Evolutionary conservation across 768 basidiomycete genomes (phyloP), one percentile per base, ranked within the genome.

Genomic region (Gymnopilus junonius): DNA sequence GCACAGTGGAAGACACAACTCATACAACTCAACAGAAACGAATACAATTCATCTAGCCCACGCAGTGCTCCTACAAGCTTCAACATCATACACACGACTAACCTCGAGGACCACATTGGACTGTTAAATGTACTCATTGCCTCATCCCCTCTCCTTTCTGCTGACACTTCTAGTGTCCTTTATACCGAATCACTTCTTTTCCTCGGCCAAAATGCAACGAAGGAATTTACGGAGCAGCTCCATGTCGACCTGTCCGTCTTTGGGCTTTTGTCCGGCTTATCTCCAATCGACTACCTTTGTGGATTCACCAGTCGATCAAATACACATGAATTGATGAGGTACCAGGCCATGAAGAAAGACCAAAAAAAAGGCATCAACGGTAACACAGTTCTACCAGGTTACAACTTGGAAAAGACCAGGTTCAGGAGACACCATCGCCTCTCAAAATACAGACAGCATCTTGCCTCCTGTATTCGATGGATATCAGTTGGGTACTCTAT

Each of bases 21-120:
- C 17, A 60, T 79, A 31, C 59, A 68, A 10, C 69, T 80, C n/a
- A 70, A 71, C 51, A 61, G 53, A 14, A 69, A 60, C 10, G 73
- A 74, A 25, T 75, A 77, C 59, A 56, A 50, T 6, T 17, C 42
- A 20, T 53, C 51, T 2, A 17, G 11, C 11, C n/a, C 56, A 21
- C 40, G 51, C 11, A 25, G 59, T 2, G 75, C 75, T 4, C 78
- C 79, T 7, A 59, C 69, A 17, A 40, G 39, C 25, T 82, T 80
- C 71, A 70, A 79, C 58, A 71, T 79, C 51, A 76, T 81, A 40
- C 79, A 82, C 25, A 78, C 80, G 3, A 80, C 80, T 8, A 80
- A 80, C 64, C 65, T 82, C 14, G 63, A 61, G 34, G 80, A 81
- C 58, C 74, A 77, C 56, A 59, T 80, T n/a, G 80, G 78, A 1